Evolutionary conservation across 139 green algal species (phyloP).

Genomic region (Ettlia oleoabundans): DNA sequence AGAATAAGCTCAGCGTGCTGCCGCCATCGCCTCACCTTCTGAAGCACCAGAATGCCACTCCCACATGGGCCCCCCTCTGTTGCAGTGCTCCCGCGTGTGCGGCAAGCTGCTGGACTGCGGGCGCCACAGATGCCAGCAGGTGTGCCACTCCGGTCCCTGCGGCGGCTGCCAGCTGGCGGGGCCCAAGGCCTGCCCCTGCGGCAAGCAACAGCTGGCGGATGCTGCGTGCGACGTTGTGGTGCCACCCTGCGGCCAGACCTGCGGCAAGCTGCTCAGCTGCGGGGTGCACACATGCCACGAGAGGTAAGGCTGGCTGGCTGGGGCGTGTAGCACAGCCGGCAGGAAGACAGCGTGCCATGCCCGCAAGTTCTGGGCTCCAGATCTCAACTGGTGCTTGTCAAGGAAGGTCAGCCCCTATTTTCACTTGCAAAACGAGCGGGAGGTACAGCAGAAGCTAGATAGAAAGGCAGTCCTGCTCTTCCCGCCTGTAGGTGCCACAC

Average conservation of each 20-base stretch:
- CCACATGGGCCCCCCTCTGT: too few species aligned
- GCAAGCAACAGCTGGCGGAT: slow-evolving; percentile 61
- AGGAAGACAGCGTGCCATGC: too few species aligned
- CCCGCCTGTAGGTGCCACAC: slow-evolving; percentile 67
- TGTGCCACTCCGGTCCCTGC: slow-evolving; percentile 69
- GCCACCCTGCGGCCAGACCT: slow-evolving; percentile 80
- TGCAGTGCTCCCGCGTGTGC: slow-evolving; percentile 63
- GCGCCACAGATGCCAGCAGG: slow-evolving; percentile 64
- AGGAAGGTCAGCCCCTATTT: too few species aligned
- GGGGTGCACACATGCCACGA: slow-evolving; percentile 67
- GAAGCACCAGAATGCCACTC: too few species aligned
- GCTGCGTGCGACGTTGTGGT: slow-evolving; percentile 60
- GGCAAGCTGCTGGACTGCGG: slow-evolving; percentile 65
- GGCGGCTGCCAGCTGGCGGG: slow-evolving; percentile 70
- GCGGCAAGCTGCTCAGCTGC: slow-evolving; percentile 82
- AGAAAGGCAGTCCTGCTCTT: too few species aligned
- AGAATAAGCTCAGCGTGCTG: too few species aligned
- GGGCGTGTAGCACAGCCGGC: too few species aligned
- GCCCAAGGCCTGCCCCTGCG: slow-evolving; percentile 77
- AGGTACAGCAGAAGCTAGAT: too few species aligned
- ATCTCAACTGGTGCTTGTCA: too few species aligned
- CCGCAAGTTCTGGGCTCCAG: too few species aligned
- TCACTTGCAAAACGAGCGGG: too few species aligned
- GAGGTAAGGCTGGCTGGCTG: slow-evolving; percentile 1
- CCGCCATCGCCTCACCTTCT: too few species aligned